phyloP scores from a whole-genome alignment of 805 yeast species.

The Yarrowia bubula region DNA sequence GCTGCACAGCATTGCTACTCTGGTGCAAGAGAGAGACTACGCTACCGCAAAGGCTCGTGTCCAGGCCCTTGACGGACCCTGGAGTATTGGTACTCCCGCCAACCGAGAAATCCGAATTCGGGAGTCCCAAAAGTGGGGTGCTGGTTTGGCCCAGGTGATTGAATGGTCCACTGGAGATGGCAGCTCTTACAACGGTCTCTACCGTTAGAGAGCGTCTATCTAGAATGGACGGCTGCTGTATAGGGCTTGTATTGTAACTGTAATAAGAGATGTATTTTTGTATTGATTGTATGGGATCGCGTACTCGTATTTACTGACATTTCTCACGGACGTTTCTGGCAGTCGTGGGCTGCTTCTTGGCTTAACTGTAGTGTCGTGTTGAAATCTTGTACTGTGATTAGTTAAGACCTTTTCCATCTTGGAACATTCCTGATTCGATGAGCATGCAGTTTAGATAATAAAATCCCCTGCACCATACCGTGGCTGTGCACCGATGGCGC shows the following conservation, averaged over 20 bases:
- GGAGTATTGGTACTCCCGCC: conserved; percentile 3
- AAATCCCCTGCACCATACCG: too few species aligned
- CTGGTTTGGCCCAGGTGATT: neutral
- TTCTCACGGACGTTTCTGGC: too few species aligned
- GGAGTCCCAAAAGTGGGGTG: neutral
- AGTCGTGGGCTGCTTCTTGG: neutral
- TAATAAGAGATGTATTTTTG: conserved; percentile 10
- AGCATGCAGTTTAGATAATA: too few species aligned
- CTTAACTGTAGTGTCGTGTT: too few species aligned
- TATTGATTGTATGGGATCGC: neutral
- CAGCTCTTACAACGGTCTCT: conserved; percentile 3
- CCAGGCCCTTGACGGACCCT: conserved; percentile 16
- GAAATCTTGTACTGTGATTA: too few species aligned
- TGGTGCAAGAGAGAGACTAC: neutral
- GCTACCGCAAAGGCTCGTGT: neutral
- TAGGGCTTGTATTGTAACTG: conserved; percentile 16
- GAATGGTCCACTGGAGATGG: neutral
- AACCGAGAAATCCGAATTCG: neutral
- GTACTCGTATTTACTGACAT: neutral
- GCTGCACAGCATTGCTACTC: neutral
- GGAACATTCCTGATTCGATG: too few species aligned
- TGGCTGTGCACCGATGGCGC: too few species aligned
- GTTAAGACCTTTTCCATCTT: too few species aligned
- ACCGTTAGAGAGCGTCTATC: neutral
- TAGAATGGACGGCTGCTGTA: neutral